Conservation (phyloP, 257 asterid genomes). For the Fraxinus excelsior region DNA sequence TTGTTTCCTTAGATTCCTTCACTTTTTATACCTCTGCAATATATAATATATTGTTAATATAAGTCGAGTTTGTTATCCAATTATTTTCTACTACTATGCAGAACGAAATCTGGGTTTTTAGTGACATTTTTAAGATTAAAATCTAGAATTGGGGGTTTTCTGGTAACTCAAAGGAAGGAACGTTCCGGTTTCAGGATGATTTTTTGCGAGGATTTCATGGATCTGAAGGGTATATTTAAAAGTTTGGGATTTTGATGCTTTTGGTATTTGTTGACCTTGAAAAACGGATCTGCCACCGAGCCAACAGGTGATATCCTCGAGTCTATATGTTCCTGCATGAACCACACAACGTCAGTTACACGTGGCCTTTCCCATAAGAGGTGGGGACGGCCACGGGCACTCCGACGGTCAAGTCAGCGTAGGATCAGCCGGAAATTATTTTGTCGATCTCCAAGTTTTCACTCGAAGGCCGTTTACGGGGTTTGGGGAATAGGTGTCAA, state of each 20-base stretch:
- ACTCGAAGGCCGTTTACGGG: no score
- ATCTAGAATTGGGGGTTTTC: neutral
- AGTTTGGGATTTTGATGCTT: constrained; percentile 28
- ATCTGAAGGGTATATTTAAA: constrained; percentile 25
- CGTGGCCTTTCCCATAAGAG: no score
- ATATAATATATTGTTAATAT: neutral
- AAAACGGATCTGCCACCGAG: no score
- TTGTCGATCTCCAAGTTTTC: no score
- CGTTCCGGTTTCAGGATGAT: neutral
- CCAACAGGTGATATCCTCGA: no score
- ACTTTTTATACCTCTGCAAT: neutral
- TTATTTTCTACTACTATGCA: neutral
- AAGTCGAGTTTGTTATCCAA: neutral
- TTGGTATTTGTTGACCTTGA: no score
- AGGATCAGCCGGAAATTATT: no score
- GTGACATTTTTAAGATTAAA: neutral
- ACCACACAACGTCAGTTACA: no score
- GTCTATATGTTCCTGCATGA: no score
- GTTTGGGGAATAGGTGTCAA: no score
- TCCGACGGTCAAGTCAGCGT: no score
- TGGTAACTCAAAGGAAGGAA: neutral
- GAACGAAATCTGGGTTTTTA: neutral
- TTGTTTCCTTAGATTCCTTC: neutral
- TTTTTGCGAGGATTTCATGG: constrained; percentile 4
- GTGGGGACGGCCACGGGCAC: no score